phyloP scores from a whole-genome alignment of 805 yeast species.

The Yamadazyma laniorum region DNA sequence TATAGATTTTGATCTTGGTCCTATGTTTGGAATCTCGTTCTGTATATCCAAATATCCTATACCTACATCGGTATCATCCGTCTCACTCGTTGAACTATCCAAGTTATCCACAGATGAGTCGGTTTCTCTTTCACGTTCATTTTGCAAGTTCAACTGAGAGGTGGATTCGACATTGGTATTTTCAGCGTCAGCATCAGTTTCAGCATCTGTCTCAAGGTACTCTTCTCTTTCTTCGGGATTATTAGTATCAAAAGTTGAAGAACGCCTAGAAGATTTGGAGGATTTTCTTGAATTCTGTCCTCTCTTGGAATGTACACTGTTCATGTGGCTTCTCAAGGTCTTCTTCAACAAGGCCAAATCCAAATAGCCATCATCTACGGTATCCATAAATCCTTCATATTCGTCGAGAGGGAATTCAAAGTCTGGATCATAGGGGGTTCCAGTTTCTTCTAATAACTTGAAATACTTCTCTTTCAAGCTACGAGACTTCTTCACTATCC shows the following conservation, averaged over 20 bases:
- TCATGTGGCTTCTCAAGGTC: conserved; percentile 32
- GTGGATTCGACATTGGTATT: not conserved
- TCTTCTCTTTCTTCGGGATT: conserved; percentile 2
- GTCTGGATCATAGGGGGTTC: conserved; percentile 21
- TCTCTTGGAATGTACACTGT: conserved; percentile 14
- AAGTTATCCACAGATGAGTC: conserved; percentile 22
- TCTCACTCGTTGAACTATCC: conserved; percentile 24
- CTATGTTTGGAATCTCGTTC: conserved; percentile 20
- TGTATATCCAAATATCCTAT: conserved; percentile 30
- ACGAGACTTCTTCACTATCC: conserved; percentile 41
- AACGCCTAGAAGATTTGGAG: conserved; percentile 8
- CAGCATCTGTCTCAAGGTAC: not conserved
- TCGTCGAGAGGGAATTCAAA: conserved; percentile 45
- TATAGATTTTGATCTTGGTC: conserved; percentile 36
- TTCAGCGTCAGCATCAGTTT: not conserved
- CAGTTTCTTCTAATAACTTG: conserved; percentile 23
- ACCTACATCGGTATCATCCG: conserved; percentile 18
- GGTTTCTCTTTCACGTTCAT: conserved; percentile 10
- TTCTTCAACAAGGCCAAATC: conserved; percentile 54
- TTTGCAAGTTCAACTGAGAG: no score
- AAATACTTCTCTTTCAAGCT: conserved; percentile 30
- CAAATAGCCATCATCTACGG: conserved; percentile 64
- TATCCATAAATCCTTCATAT: conserved; percentile 54
- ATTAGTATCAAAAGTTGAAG: conserved; percentile 8
- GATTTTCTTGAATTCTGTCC: conserved; percentile 4